phyloP scores from a whole-genome alignment of 192 early-diverging fungal genomes.

The Podochytrium sp. region DNA sequence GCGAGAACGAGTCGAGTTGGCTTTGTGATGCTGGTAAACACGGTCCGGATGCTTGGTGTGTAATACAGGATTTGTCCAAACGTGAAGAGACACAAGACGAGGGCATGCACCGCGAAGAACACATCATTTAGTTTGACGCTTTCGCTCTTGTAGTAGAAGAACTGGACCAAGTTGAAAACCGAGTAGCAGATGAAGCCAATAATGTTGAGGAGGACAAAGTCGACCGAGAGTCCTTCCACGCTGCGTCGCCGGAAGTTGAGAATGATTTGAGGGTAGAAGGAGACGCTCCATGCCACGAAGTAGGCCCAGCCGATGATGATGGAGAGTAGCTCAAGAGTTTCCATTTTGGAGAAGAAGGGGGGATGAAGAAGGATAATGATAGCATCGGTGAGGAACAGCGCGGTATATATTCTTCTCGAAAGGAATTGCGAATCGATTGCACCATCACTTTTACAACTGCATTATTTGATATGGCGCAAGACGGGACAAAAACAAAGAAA shows the following conservation, averaged over 20 bases:
- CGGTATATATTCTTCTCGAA: too few relatives aligned
- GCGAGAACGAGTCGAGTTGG: not conserved
- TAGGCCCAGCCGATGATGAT: constrained; percentile 51
- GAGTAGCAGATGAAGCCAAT: constrained; percentile 87
- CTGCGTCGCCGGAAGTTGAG: constrained; percentile 78
- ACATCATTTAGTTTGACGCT: constrained; percentile 29
- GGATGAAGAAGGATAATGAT: too few relatives aligned
- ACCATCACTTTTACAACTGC: too few relatives aligned
- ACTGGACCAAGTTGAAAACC: constrained; percentile 79
- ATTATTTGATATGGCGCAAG: too few relatives aligned
- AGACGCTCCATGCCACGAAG: constrained; percentile 84
- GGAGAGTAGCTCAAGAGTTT: not conserved
- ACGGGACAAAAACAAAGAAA: too few relatives aligned
- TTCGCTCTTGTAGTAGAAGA: constrained; percentile 62
- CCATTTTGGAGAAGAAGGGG: too few relatives aligned
- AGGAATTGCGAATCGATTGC: too few relatives aligned
- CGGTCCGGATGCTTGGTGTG: not conserved
- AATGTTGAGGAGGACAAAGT: constrained; percentile 87
- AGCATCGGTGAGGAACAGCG: too few relatives aligned
- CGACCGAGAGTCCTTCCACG: constrained; percentile 79
- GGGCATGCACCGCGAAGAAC: not conserved
- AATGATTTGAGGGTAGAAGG: constrained; percentile 86
- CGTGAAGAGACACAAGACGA: not conserved
- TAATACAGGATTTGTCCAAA: not conserved
- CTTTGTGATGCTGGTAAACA: not conserved